phyloP scores from a whole-genome alignment of 1,284 basidiomycete genomes.

The Sporisorium exsertum region DNA sequence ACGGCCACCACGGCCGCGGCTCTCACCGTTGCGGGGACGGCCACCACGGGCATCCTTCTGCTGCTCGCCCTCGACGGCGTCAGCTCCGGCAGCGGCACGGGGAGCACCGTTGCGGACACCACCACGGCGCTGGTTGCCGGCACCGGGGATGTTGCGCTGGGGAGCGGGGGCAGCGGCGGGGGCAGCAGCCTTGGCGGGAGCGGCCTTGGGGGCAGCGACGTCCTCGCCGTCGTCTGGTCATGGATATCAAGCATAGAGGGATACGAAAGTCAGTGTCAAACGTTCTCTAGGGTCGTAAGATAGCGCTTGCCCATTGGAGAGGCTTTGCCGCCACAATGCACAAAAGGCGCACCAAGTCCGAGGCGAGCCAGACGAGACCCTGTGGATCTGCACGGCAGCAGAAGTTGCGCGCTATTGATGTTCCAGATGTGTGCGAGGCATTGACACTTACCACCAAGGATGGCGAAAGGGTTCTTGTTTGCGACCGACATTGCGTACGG shows the following conservation, averaged over 20 bases:
- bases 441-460: constrained; percentile 64
- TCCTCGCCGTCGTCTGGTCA: constrained; percentile 59
- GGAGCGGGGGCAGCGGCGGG: constrained; percentile 52
- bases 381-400: not conserved
- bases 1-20: constrained; percentile 71
- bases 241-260: not conserved
- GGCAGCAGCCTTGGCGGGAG: constrained; percentile 61
- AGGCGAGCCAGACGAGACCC: not conserved
- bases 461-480: constrained; percentile 68
- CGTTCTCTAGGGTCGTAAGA: not conserved
- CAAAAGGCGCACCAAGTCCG: not conserved
- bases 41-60: constrained; percentile 47
- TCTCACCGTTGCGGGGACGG: constrained; percentile 39
- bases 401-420: not conserved
- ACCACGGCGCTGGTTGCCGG: constrained; percentile 53
- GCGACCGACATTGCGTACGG: constrained; percentile 68
- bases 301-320: not conserved
- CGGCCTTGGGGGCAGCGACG: constrained; percentile 49
- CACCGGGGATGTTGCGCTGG: constrained; percentile 62
- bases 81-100: constrained; percentile 43
- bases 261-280: constrained; percentile 9
- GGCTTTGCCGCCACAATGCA: not conserved
- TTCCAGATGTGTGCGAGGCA: not conserved
- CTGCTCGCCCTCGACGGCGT: constrained; percentile 50
- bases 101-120: constrained; percentile 51